Evolutionary conservation across 345 rosid genomes (phyloP).

Genomic region (Eucalyptus microcorys): DNA sequence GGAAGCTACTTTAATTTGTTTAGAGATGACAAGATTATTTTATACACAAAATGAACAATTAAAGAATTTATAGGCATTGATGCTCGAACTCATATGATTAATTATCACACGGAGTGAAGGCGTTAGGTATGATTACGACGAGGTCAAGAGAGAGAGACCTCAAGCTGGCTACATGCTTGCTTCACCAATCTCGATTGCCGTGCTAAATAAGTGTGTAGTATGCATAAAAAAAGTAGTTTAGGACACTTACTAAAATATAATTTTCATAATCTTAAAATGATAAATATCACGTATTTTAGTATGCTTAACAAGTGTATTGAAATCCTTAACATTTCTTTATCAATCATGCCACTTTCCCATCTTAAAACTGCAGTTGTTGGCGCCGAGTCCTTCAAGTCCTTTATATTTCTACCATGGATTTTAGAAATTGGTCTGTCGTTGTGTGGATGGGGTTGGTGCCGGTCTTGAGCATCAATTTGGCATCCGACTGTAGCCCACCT

Average conservation of each 20-base stretch:
- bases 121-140: fast-evolving
- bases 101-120: background rate
- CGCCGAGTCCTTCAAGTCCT: background rate
- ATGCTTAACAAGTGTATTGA: background rate
- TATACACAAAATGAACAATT: background rate
- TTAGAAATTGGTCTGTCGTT: background rate
- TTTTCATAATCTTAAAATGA: background rate
- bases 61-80: background rate
- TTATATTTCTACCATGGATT: background rate
- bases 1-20: background rate
- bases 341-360: background rate
- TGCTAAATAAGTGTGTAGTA: background rate
- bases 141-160: background rate
- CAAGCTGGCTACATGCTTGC: background rate
- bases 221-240: background rate
- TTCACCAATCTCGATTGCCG: background rate
- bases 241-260: background rate
- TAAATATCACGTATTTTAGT: background rate
- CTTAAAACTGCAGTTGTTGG: background rate
- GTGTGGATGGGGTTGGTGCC: background rate
- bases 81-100: background rate
- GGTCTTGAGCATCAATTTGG: background rate
- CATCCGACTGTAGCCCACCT: background rate
- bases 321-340: background rate
- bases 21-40: background rate